phyloP scores from a whole-genome alignment of 2,329 filamentous ascomycete species.

The Cercospora janseana region DNA sequence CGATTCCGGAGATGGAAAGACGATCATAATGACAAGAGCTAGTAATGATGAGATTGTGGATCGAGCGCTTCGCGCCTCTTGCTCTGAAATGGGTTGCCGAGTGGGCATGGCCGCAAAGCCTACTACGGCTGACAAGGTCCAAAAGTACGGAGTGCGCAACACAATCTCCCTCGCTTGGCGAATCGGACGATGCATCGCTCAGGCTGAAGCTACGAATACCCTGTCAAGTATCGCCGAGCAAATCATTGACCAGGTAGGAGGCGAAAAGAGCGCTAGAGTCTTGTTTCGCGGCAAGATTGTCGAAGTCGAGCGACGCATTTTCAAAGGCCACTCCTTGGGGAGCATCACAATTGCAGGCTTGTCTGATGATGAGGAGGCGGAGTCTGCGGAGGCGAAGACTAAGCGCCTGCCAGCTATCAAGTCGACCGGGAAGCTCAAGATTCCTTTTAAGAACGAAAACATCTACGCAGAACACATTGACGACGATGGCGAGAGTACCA shows the following conservation, averaged over 20 bases:
- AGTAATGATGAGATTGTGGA: constrained; percentile 46
- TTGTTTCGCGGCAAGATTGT: constrained; percentile 66
- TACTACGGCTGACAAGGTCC: constrained; percentile 41
- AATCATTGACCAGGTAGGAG: constrained; percentile 60
- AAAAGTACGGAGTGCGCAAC: constrained; percentile 41
- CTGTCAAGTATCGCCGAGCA: constrained; percentile 56
- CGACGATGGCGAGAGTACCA: constrained; percentile 40
- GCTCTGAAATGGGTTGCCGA: constrained; percentile 44
- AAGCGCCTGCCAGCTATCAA: constrained; percentile 37
- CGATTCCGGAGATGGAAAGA: constrained; percentile 48
- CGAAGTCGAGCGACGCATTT: constrained; percentile 56
- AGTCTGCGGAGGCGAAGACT: constrained; percentile 35
- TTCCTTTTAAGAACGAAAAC: constrained; percentile 74
- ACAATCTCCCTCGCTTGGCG: constrained; percentile 48
- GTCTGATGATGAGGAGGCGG: constrained; percentile 30
- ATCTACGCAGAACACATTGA: constrained; percentile 54
- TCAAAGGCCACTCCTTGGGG: constrained; percentile 60
- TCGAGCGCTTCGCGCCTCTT: constrained; percentile 41
- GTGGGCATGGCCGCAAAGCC: constrained; percentile 45
- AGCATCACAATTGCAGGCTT: constrained; percentile 52
- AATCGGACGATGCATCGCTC: constrained; percentile 60
- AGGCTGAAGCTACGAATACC: constrained; percentile 50
- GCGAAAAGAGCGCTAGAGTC: constrained; percentile 53
- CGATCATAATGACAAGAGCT: constrained; percentile 45
- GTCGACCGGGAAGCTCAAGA: constrained; percentile 54